phyloP scores from a whole-genome alignment of 1,284 basidiomycete species.

The Cutaneotrichosporon mucoides region DNA sequence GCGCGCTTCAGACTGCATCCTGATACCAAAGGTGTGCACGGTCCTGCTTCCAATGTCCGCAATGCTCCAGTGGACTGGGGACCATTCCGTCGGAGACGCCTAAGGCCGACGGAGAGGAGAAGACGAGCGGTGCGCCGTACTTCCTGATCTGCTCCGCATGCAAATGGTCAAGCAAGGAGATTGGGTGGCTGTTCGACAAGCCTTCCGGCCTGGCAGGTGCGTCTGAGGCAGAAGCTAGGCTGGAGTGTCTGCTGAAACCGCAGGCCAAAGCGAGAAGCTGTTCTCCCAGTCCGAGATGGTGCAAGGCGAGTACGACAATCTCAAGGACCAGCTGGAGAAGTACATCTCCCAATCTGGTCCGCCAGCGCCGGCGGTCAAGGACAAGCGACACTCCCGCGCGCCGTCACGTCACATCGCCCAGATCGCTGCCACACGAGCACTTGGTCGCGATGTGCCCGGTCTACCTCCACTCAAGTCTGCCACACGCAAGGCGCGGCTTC shows the following conservation, averaged over 20 bases:
- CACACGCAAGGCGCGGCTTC: constrained; percentile 4
- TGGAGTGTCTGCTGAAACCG: constrained; percentile 11
- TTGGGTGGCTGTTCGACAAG: constrained; percentile 91
- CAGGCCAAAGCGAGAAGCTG: constrained; percentile 81
- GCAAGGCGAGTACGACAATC: constrained; percentile 73
- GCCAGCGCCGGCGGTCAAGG: constrained; percentile 9
- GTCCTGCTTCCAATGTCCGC: constrained; percentile 95
- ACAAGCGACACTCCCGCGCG: constrained; percentile 4
- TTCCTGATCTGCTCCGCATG: constrained; percentile 88
- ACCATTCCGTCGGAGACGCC: constrained; percentile 71
- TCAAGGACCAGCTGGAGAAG: constrained; percentile 92
- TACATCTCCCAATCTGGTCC: constrained; percentile 52
- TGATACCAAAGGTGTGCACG: constrained; percentile 71
- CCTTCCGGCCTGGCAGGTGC: constrained; percentile 85
- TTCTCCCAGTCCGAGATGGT: constrained; percentile 79
- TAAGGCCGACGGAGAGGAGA: not conserved
- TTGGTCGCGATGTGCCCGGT: constrained; percentile 35
- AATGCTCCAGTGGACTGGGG: constrained; percentile 80
- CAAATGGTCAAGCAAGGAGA: constrained; percentile 87
- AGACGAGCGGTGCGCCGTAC: constrained; percentile 71
- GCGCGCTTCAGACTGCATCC: too few species aligned
- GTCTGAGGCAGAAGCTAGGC: not conserved
- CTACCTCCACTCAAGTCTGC: constrained; percentile 19
- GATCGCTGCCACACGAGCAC: constrained; percentile 40
- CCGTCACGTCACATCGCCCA: constrained; percentile 45